Base-by-base conservation (phyloP, 2,329 filamentous ascomycete genomes). In the Xylariaceae sp. region DNA sequence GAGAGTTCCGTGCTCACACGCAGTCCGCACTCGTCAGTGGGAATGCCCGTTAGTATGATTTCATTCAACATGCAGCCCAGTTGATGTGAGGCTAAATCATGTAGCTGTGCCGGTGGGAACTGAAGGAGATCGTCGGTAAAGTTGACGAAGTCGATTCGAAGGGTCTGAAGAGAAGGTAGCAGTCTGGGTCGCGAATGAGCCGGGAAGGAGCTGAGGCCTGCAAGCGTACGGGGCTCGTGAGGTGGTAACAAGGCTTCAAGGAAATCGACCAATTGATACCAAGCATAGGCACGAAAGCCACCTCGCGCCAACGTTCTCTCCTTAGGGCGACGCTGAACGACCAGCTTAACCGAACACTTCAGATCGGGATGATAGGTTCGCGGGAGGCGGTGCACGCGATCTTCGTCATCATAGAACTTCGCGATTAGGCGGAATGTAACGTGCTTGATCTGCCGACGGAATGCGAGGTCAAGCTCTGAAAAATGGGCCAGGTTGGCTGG, bases 101-200 rank as follows among this genome's bases (percentile, higher is more conserved):
- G 81, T 13, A 83, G 72, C 51, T 79, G 77, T 2, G 74, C 70
- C 1, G 77, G 78, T 1, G 79, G 76, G 56, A 74, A 77, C 2
- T 75, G 74, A 39, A 82, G 69, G 34, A 78, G 72, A 1, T 76
- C 70, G 8, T 79, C 75, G 1, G 76, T 75, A 51, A 83, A 84
- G 63, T 83, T 83, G 65, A 83, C 79, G 15, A 83, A 75, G 60
- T 84, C 81, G 39, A 84, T 74, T 42, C 81, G 78, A 47, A 83
- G 69, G 15, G 73, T 74, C 30, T 74, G 71, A 2, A 84, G 72
- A 13, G 72, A 75, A 1, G 81, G 81, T 0, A 83, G 67, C 9
- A 83, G 74, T 42, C 76, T 73, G 15, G 78, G 78, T 5, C 70
- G 67, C 37, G 66, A 60, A 10, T 58, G 44, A n/a, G 55, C 8